These are phyloP conservation scores for Macrocystidia cucumis DNA, from an alignment of 1,284 basidiomycete genomes.

Conservation along the genomic window DNA sequence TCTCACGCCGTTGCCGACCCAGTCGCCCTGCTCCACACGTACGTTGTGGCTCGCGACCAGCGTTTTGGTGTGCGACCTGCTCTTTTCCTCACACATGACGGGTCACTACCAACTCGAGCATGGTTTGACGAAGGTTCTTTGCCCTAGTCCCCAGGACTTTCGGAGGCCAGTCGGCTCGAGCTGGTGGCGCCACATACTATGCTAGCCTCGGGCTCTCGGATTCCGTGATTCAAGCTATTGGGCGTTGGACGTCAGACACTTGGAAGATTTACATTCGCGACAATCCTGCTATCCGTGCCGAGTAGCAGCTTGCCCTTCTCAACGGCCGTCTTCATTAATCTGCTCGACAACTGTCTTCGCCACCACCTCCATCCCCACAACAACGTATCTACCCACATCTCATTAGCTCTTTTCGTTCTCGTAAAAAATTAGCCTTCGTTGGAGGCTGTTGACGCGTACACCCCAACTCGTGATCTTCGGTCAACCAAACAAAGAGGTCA, in stretches of 20 bases:
- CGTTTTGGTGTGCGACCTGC: constrained; percentile 11
- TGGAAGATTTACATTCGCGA: constrained; percentile 11
- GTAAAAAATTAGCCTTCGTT: no score
- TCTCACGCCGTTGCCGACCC: constrained; percentile 7
- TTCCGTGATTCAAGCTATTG: constrained; percentile 10
- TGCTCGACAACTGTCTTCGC: no score
- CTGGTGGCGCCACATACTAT: constrained; percentile 16
- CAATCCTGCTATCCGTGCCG: not conserved
- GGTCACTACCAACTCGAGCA: constrained; percentile 13
- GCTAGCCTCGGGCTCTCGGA: constrained; percentile 8
- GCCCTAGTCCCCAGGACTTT: constrained; percentile 6
- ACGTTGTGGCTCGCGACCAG: constrained; percentile 11
- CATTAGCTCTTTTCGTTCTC: no score
- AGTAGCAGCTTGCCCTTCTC: no score
- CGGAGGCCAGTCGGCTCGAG: constrained; percentile 18
- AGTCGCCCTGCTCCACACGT: constrained; percentile 3
- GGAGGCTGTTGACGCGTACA: no score
- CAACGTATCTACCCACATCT: no score
- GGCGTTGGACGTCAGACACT: constrained; percentile 11
- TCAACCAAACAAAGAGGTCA: no score
- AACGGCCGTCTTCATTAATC: no score
- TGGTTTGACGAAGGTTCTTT: constrained; percentile 12
- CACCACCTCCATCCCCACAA: no score
- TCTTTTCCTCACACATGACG: constrained; percentile 15
- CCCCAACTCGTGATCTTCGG: no score